phyloP scores from a whole-genome alignment of 2,329 filamentous ascomycete genomes.

The Pseudocercospora musae region DNA sequence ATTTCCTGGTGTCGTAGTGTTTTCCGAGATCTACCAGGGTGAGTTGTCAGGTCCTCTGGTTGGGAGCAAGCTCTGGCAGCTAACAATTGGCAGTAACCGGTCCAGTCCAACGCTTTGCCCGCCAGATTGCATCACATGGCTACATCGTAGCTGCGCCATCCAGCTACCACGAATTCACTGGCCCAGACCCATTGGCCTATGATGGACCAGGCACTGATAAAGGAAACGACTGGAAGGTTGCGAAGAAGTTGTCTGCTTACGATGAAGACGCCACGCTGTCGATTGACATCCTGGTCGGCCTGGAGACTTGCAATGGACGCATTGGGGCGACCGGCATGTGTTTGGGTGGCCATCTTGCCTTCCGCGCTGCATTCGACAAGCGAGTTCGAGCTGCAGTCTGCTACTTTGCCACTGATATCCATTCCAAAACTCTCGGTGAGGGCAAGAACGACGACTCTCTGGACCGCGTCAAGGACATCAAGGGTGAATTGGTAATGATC shows the following conservation, averaged over 20 bases:
- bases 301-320: conserved; percentile 51
- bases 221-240: conserved; percentile 82
- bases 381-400: conserved; percentile 74
- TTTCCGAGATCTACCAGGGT: conserved; percentile 97
- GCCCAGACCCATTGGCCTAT: conserved; percentile 78
- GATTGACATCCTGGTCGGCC: conserved; percentile 40
- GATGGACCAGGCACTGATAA: conserved; percentile 82
- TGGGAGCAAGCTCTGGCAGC: not conserved
- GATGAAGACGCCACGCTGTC: conserved; percentile 57
- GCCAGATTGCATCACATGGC: conserved; percentile 87
- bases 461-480: conserved; percentile 57
- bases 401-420: conserved; percentile 92
- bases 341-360: conserved; percentile 83
- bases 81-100: conserved; percentile 65
- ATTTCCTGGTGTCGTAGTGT: conserved; percentile 84
- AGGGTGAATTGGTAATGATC: conserved; percentile 80
- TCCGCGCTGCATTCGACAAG: conserved; percentile 68
- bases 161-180: conserved; percentile 90
- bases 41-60: conserved; percentile 11
- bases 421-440: conserved; percentile 71
- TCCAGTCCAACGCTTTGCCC: conserved; percentile 81
- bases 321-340: conserved; percentile 75
- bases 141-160: conserved; percentile 91
- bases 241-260: conserved; percentile 76
- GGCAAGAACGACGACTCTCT: conserved; percentile 63